phyloP scores from a whole-genome alignment of 768 basidiomycete genomes.

The Podaxis sp. region DNA sequence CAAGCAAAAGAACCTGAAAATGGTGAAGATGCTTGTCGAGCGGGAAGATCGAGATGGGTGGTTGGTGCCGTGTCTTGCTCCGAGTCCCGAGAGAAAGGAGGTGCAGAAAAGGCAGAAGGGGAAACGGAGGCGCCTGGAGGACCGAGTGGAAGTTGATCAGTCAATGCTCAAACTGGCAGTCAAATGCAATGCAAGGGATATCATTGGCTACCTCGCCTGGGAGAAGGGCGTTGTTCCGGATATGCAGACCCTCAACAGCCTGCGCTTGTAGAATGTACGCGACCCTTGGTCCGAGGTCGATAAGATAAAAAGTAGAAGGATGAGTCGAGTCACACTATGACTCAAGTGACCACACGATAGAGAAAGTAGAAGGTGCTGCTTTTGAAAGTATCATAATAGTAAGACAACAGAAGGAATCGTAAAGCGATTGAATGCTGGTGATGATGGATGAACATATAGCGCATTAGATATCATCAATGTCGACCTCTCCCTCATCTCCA shows the following conservation, averaged over 20 bases:
- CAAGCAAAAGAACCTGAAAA: constrained; percentile 53
- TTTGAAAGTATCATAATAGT: constrained; percentile 15
- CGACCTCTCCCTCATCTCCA: constrained; percentile 82
- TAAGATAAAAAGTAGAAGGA: background rate
- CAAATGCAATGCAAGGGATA: constrained; percentile 58
- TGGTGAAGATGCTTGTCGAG: constrained; percentile 71
- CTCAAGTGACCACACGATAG: background rate
- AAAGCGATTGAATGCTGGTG: background rate
- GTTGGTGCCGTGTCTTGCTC: background rate
- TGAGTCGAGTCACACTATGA: background rate
- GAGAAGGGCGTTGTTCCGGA: constrained; percentile 76
- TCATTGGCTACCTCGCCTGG: constrained; percentile 62
- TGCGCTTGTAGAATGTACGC: constrained; percentile 7
- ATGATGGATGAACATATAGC: background rate
- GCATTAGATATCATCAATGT: constrained; percentile 81
- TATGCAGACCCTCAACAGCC: constrained; percentile 47
- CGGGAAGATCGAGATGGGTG: constrained; percentile 10
- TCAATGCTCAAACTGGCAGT: constrained; percentile 68
- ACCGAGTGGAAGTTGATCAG: constrained; percentile 48
- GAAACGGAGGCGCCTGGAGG: constrained; percentile 55
- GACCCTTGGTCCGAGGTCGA: background rate
- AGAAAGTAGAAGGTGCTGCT: constrained; percentile 10
- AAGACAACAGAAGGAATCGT: constrained; percentile 16
- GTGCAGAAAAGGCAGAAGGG: constrained; percentile 15
- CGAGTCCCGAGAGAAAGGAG: constrained; percentile 10